Percentiles rank a stretch among this genome's conserved stretches.
phyloP scores from a whole-genome alignment of 1,139 yeast species.

The Candida sanyaensis region DNA sequence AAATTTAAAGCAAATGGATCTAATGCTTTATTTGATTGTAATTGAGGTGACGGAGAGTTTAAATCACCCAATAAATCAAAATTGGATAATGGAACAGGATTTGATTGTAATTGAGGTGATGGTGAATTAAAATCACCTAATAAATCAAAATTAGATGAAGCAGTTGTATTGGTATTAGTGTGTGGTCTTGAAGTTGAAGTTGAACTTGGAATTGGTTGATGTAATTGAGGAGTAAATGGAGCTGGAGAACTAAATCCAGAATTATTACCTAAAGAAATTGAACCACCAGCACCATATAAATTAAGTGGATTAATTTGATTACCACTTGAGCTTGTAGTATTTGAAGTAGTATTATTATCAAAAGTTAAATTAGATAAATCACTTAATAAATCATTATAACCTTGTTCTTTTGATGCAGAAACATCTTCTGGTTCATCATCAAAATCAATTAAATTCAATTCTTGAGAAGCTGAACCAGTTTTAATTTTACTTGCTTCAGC shows the following conservation, averaged over 20 bases:
- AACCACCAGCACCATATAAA: slow-evolving; percentile 50
- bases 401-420: slow-evolving; percentile 43
- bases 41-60: slow-evolving; percentile 49
- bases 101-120: slow-evolving; percentile 50
- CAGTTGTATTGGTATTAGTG: slow-evolving; percentile 6
- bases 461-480: slow-evolving; percentile 33
- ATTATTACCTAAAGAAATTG: slow-evolving; percentile 39
- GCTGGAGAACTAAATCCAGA: slow-evolving; percentile 3
- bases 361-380: slow-evolving; percentile 68
- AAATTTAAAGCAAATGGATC: slow-evolving; percentile 58
- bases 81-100: slow-evolving; percentile 24
- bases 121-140: slow-evolving; percentile 51
- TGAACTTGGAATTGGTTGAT: slow-evolving; percentile 13
- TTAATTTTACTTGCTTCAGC: slow-evolving; percentile 61
- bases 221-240: slow-evolving; percentile 12
- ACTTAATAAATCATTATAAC: slow-evolving; percentile 67
- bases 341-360: slow-evolving; percentile 20
- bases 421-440: slow-evolving; percentile 58
- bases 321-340: slow-evolving; percentile 9
- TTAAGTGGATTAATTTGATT: slow-evolving; percentile 34
- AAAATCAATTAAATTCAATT: slow-evolving; percentile 74
- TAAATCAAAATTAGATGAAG: slow-evolving; percentile 29
- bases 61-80: slow-evolving; percentile 49
- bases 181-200: slow-evolving; percentile 11
- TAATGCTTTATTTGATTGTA: slow-evolving; percentile 29